Conservation (phyloP, 495 filamentous ascomycete species). For the Penicillium steckii region DNA sequence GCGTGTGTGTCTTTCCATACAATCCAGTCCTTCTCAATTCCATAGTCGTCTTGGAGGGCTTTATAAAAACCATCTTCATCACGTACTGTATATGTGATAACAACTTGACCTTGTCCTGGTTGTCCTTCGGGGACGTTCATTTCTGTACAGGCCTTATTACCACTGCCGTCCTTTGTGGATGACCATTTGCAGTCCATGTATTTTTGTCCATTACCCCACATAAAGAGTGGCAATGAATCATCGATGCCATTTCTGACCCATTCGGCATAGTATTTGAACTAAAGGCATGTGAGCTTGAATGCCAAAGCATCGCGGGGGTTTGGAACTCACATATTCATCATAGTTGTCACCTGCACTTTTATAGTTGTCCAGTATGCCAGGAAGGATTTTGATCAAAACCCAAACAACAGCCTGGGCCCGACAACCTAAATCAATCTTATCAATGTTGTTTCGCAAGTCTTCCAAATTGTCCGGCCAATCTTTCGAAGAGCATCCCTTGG, state of each 20-base stretch:
- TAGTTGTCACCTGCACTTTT: too few species aligned
- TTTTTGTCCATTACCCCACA: neutral
- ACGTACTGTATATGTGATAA: neutral
- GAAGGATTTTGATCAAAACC: neutral
- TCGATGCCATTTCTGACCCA: neutral
- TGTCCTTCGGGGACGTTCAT: neutral
- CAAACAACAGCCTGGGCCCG: neutral
- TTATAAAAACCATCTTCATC: slow-evolving; percentile 1
- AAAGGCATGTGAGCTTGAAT: neutral
- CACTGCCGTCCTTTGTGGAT: neutral
- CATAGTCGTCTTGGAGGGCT: slow-evolving; percentile 1
- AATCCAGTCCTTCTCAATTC: slow-evolving; percentile 4
- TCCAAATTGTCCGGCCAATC: slow-evolving; percentile 1
- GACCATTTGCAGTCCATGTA: slow-evolving; percentile 1
- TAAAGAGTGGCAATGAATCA: neutral
- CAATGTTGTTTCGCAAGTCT: neutral
- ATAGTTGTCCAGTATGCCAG: too few species aligned
- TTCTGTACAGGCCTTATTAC: slow-evolving; percentile 1
- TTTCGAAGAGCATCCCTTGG: neutral
- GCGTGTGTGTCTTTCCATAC: slow-evolving; percentile 1
- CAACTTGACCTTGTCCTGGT: neutral
- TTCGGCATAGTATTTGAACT: slow-evolving; percentile 5
- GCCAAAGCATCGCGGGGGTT: neutral
- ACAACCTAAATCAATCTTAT: neutral
- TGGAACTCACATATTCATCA: too few species aligned